A percentile compares a stretch with the other conserved stretches of the same genome.
phyloP scores from a whole-genome alignment of 176 grass and related monocot species.

The Otatea glauca region DNA sequence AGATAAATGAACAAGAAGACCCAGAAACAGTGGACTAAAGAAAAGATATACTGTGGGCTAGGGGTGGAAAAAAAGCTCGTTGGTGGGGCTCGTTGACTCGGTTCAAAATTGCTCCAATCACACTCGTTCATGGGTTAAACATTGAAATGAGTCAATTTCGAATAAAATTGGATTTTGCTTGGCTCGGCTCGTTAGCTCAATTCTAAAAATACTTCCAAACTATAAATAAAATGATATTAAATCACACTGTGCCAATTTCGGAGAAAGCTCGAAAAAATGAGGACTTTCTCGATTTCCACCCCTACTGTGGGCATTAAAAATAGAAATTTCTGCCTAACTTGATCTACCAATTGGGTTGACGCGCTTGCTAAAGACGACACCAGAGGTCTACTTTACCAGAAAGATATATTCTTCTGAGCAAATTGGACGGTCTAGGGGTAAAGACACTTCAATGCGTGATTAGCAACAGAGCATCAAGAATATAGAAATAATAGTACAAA shows the following conservation, averaged over 20 bases:
- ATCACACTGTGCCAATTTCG: no score
- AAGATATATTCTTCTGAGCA: slow-evolving; percentile 48
- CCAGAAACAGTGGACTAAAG: slow-evolving; percentile 23
- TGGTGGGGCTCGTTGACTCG: no score
- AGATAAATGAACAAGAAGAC: slow-evolving; percentile 33
- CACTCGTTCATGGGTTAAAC: no score
- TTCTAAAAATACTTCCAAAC: no score
- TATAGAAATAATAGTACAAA: slow-evolving; percentile 35
- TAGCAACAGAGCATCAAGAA: slow-evolving; percentile 37
- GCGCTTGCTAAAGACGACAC: background rate
- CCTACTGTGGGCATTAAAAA: background rate
- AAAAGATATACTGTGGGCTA: slow-evolving; percentile 1
- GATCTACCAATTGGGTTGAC: slow-evolving; percentile 24
- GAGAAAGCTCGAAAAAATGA: no score
- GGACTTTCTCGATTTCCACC: no score
- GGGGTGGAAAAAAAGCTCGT: no score
- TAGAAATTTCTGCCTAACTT: slow-evolving; percentile 30
- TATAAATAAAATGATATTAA: no score
- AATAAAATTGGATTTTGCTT: no score
- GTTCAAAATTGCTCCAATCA: no score
- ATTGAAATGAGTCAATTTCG: no score
- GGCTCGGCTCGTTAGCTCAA: no score
- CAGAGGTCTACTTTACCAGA: slow-evolving; percentile 28
- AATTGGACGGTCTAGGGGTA: slow-evolving; percentile 50
- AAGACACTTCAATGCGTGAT: slow-evolving; percentile 34